phyloP scores from a whole-genome alignment of 2,329 filamentous ascomycete species.

The Clonostachys rosea region DNA sequence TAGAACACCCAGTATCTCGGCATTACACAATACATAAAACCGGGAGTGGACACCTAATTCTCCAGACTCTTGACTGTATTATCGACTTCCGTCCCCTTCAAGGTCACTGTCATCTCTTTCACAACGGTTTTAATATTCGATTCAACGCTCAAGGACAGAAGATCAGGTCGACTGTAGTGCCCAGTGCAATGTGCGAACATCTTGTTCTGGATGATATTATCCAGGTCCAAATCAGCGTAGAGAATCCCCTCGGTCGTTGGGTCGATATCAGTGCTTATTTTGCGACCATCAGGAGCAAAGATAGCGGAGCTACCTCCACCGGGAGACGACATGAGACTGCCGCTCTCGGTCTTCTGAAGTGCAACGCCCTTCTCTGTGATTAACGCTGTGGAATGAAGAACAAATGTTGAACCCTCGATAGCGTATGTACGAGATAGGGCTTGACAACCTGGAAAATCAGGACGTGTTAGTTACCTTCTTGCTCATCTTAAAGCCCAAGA shows the following conservation, averaged over 20 bases:
- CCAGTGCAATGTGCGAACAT: slow-evolving; percentile 29
- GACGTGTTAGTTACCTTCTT: background rate
- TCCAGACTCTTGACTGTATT: too few species aligned
- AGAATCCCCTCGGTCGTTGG: slow-evolving; percentile 40
- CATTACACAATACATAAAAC: too few species aligned
- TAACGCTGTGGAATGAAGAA: slow-evolving; percentile 32
- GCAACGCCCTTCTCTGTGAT: slow-evolving; percentile 31
- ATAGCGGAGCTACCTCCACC: slow-evolving; percentile 43
- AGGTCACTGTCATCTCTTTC: background rate
- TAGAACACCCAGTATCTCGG: too few species aligned
- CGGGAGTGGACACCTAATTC: too few species aligned
- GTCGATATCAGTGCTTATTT: slow-evolving; percentile 30
- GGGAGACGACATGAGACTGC: slow-evolving; percentile 9
- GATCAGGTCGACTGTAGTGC: slow-evolving; percentile 30
- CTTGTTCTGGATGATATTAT: slow-evolving; percentile 26
- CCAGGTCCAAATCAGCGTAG: slow-evolving; percentile 44
- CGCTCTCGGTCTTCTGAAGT: slow-evolving; percentile 23
- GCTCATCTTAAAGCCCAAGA: slow-evolving; percentile 13
- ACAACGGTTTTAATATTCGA: background rate
- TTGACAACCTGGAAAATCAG: slow-evolving; percentile 9
- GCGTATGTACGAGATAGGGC: slow-evolving; percentile 48
- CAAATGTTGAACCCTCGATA: slow-evolving; percentile 49
- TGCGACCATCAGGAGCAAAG: slow-evolving; percentile 43
- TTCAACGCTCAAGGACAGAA: slow-evolving; percentile 23
- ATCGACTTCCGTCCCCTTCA: too few species aligned